Base-by-base conservation (phyloP, 768 basidiomycete species). In the Auriscalpium microsporum region DNA sequence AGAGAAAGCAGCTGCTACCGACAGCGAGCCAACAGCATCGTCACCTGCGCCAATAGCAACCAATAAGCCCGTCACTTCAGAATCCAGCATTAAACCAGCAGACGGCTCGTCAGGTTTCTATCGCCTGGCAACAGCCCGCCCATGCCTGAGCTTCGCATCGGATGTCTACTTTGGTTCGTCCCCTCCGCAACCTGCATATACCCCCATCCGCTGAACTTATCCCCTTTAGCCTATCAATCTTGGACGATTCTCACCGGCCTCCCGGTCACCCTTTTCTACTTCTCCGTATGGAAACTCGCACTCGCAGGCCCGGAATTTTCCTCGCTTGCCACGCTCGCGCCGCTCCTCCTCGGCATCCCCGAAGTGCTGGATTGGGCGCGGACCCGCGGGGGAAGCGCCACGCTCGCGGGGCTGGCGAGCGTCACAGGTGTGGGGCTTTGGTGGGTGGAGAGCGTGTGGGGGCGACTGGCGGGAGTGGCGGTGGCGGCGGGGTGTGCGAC, bases 231-330 rank as follows among this genome's bases (percentile, higher is more conserved):
- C 4, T 90, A 84, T 64, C 72, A 87, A 16, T 90, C 86, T 68
- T 91, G 88, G 87, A 87, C 90, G 1, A 76, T 89, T 48, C 82
- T 88, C 66, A 94, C 92, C 1, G 78, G 82, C 3, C 80, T 93
- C 17, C 79, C 85, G 7, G 84, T 86, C 1, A 83, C 87, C 4
- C 74, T 94, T 4, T 94, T 94, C 73, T 94, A 94, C 70, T 94
- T 91, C 72, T 92, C 89, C 23, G 82, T 95, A 17, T 94, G 92
- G 92, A 79, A 90, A 65, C 82, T 94, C 16, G 90, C 87, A 28
- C 76, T 94, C 34, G 82, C 87, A 10, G 93, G 93, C 5, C 80
- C 85, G 37, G 93, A 95, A 65, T 74, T 90, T 14, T 79, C 90
- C 0, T 70, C 91, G 3, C 72, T 94, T 9, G 77, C 80, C 8